A percentile compares a stretch with the other conserved stretches of the same genome.
These are phyloP conservation scores for Trametes cubensis DNA, from an alignment of 768 basidiomycete species.

Conservation along the genomic window DNA sequence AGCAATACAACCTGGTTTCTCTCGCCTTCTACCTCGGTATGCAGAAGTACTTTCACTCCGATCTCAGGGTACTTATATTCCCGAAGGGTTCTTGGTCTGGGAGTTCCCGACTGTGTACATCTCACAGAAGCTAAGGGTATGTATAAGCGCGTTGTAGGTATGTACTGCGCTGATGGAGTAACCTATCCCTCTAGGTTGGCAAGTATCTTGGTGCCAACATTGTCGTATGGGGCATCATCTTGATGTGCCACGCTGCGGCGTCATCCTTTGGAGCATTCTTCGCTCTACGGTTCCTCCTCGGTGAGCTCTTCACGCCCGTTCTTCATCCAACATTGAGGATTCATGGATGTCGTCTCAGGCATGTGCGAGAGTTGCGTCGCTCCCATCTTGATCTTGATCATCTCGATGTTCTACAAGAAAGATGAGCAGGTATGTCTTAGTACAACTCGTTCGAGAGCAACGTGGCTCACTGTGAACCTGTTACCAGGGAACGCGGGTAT, in stretches of 20 bases:
- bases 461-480: background rate
- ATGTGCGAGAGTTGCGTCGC: conserved; percentile 72
- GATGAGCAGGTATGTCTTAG: conserved; percentile 51
- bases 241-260: conserved; percentile 63
- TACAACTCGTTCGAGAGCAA: too few relatives aligned
- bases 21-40: conserved; percentile 65
- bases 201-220: conserved; percentile 59
- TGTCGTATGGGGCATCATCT: conserved; percentile 57
- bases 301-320: conserved; percentile 33
- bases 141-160: background rate
- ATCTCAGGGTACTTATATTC: background rate
- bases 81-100: conserved; percentile 55
- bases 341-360: conserved; percentile 38
- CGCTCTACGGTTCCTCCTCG: conserved; percentile 60
- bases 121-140: conserved; percentile 52
- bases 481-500: conserved; percentile 54
- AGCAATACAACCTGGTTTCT: conserved; percentile 67
- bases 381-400: conserved; percentile 61
- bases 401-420: conserved; percentile 73
- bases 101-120: conserved; percentile 71
- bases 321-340: too few relatives aligned
- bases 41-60: background rate
- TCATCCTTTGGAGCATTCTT: conserved; percentile 65
- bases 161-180: background rate
- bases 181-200: conserved; percentile 40